phyloP scores from a whole-genome alignment of 2,329 filamentous ascomycete species.

The Fusarium sublunatum region DNA sequence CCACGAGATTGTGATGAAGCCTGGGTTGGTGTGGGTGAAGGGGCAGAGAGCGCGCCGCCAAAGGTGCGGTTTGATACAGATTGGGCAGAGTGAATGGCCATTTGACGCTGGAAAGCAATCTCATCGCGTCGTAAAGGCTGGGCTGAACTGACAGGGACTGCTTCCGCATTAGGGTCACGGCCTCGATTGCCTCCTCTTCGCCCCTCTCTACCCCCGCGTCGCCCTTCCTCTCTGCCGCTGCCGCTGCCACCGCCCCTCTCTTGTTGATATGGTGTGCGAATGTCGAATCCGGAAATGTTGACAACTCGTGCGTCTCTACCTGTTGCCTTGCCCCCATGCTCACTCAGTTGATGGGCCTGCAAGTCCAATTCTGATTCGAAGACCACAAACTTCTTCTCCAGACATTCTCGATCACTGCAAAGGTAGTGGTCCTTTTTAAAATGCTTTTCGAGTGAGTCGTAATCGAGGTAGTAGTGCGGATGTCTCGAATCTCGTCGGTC shows the following conservation, averaged over 20 bases:
- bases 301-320: conserved; percentile 85
- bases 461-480: conserved; percentile 92
- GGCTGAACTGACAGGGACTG: conserved; percentile 78
- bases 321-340: conserved; percentile 87
- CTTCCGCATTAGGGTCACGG: conserved; percentile 87
- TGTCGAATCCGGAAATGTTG: conserved; percentile 88
- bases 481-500: conserved; percentile 76
- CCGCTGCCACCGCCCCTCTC: conserved; percentile 59
- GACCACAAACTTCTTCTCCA: conserved; percentile 98
- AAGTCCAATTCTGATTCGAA: conserved; percentile 95
- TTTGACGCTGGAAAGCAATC: conserved; percentile 88
- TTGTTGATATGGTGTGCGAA: conserved; percentile 76
- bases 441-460: conserved; percentile 85
- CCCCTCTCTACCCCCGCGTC: conserved; percentile 62
- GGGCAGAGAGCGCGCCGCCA: conserved; percentile 78
- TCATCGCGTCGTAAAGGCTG: conserved; percentile 87
- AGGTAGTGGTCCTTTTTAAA: conserved; percentile 89
- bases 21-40: conserved; percentile 41
- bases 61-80: conserved; percentile 83
- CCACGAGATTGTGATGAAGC: conserved; percentile 42
- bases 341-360: conserved; percentile 89
- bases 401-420: conserved; percentile 85
- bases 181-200: conserved; percentile 70
- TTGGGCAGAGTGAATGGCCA: conserved; percentile 90
- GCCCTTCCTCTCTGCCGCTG: conserved; percentile 56